Conservation (phyloP, 768 basidiomycete genomes). For the Phaeotremella skinneri region DNA sequence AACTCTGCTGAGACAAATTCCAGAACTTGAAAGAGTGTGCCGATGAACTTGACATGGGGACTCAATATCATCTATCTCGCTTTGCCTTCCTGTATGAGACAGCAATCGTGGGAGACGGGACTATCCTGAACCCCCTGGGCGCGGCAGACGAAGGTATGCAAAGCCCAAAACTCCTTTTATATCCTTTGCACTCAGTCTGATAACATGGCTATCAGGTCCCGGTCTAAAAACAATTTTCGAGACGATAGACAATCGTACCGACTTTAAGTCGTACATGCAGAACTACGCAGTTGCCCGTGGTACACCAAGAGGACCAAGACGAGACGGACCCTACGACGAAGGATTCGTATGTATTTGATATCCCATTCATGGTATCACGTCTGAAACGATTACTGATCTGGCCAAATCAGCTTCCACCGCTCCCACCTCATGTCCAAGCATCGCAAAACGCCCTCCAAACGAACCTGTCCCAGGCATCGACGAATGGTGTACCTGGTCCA, state of each 20-base stretch:
- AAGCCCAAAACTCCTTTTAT: neutral
- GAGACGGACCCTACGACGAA: constrained; percentile 86
- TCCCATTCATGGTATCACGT: constrained; percentile 9
- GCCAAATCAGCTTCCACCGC: constrained; percentile 38
- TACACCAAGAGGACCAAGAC: constrained; percentile 65
- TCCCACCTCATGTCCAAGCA: constrained; percentile 48
- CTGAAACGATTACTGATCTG: constrained; percentile 1
- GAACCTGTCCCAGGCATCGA: neutral
- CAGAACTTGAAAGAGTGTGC: constrained; percentile 76
- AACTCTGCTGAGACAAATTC: constrained; percentile 54
- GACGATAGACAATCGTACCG: constrained; percentile 86
- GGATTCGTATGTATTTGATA: constrained; percentile 76
- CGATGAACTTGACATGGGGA: constrained; percentile 96
- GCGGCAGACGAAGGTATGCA: constrained; percentile 46
- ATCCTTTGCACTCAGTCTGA: neutral
- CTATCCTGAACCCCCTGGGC: constrained; percentile 67
- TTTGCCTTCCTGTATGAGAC: constrained; percentile 94
- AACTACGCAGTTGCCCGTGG: constrained; percentile 91
- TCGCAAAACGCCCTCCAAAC: constrained; percentile 11
- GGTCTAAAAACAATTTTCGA: constrained; percentile 86
- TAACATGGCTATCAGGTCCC: constrained; percentile 53
- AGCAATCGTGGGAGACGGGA: constrained; percentile 81
- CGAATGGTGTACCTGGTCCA: constrained; percentile 33
- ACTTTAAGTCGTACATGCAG: constrained; percentile 97
- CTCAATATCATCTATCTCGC: constrained; percentile 91